phyloP scores from a whole-genome alignment of 2,329 filamentous ascomycete genomes.

The Hypomyces rosellus region DNA sequence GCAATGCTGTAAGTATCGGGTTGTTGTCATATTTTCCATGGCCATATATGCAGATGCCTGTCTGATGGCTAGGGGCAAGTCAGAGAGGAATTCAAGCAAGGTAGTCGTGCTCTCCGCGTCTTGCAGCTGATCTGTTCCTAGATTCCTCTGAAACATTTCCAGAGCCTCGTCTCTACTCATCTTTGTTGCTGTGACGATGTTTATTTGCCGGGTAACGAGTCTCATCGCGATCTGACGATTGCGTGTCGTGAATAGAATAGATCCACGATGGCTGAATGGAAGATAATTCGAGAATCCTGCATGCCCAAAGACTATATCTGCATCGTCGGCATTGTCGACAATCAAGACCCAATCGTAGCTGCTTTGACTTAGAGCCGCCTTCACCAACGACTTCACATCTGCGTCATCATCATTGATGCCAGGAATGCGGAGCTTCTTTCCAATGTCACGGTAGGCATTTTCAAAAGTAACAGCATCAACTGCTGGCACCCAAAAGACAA shows the following conservation, averaged over 20 bases:
- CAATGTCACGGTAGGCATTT: constrained; percentile 29
- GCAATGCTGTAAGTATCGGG: constrained; percentile 21
- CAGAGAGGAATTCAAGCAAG: constrained; percentile 24
- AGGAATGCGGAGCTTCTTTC: constrained; percentile 18
- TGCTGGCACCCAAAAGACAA: constrained; percentile 36
- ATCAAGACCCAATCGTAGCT: constrained; percentile 34
- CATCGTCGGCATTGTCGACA: constrained; percentile 40
- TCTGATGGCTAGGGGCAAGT: constrained; percentile 30
- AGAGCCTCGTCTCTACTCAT: constrained; percentile 18
- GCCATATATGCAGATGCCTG: constrained; percentile 32
- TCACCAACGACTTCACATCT: constrained; percentile 31
- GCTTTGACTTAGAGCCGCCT: constrained; percentile 21
- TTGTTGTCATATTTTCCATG: constrained; percentile 17
- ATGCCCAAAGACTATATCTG: constrained; percentile 21
- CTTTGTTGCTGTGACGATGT: constrained; percentile 16
- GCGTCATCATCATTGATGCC: constrained; percentile 24
- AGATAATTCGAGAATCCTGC: constrained; percentile 1
- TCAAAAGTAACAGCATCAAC: constrained; percentile 24
- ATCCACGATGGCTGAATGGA: constrained; percentile 12
- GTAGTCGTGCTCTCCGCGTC: constrained; percentile 14
- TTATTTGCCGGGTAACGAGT: constrained; percentile 5
- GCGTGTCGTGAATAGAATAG: constrained; percentile 14
- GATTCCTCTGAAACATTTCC: constrained; percentile 16
- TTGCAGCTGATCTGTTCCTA: constrained; percentile 15
- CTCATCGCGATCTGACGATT: constrained; percentile 6